Evolutionary conservation across 2,329 filamentous ascomycete genomes (phyloP).

Genomic region (Colletotrichum karsti): DNA sequence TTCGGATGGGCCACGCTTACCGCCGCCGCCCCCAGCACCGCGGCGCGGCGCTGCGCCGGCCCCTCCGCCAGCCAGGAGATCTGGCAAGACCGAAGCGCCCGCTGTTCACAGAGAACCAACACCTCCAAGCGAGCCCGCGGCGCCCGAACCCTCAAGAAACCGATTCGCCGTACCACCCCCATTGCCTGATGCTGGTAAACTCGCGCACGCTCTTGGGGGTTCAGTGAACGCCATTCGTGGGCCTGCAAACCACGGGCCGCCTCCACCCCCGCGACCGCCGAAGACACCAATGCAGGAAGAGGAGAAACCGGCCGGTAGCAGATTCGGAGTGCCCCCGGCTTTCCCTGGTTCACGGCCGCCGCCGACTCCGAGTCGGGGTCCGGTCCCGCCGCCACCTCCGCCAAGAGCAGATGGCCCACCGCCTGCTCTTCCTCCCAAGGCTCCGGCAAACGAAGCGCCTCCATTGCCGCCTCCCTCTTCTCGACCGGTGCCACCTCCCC

Average conservation of each 20-base stretch:
- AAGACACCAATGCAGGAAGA: conserved; percentile 77
- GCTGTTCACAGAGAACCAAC: conserved; percentile 50
- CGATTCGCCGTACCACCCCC: conserved; percentile 70
- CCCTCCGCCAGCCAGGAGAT: conserved; percentile 69
- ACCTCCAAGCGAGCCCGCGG: conserved; percentile 76
- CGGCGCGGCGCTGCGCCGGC: conserved; percentile 58
- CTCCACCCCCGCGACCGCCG: conserved; percentile 73
- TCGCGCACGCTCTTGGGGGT: conserved; percentile 63
- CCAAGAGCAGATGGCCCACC: conserved; percentile 44
- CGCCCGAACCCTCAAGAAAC: conserved; percentile 67
- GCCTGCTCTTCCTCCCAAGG: conserved; percentile 59
- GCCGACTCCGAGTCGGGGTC: conserved; percentile 76
- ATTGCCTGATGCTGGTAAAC: conserved; percentile 89
- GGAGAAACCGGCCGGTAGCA: conserved; percentile 59
- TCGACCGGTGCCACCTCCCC: conserved; percentile 62
- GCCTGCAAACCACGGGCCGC: conserved; percentile 59
- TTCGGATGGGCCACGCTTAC: conserved; percentile 43
- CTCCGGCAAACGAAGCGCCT: conserved; percentile 52
- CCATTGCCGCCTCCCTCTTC: conserved; percentile 60
- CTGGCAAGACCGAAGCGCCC: conserved; percentile 57
- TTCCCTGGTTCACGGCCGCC: conserved; percentile 76
- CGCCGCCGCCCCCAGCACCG: conserved; percentile 45
- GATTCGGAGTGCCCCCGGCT: conserved; percentile 81
- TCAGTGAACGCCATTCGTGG: conserved; percentile 42
- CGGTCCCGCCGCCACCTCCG: conserved; percentile 77